These are phyloP conservation scores for Simplicillium sp. DNA, from an alignment of 2,329 filamentous ascomycete species.

Conservation along the genomic window DNA sequence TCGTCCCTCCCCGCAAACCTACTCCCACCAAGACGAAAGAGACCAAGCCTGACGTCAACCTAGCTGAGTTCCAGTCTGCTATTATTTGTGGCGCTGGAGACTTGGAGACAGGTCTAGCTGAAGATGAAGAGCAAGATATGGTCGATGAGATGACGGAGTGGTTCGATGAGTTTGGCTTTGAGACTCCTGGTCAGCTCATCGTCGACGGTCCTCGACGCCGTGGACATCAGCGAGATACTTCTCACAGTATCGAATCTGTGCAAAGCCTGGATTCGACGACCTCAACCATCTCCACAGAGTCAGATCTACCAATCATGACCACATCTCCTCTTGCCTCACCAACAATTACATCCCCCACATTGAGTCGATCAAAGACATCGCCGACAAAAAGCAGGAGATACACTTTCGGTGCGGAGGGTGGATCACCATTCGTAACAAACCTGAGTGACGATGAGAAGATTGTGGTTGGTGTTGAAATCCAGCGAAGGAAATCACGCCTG, in stretches of 20 bases:
- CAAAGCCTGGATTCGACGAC: conserved; percentile 4
- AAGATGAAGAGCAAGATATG: conserved; percentile 35
- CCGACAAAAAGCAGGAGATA: no score
- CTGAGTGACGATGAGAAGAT: no score
- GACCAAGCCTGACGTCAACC: conserved; percentile 23
- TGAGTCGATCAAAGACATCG: no score
- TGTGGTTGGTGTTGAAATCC: no score
- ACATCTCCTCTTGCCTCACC: no score
- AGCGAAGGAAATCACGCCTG: no score
- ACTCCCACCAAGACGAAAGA: no score
- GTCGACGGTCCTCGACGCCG: conserved; percentile 8
- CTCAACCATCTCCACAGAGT: conserved; percentile 2
- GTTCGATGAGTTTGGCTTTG: conserved; percentile 42
- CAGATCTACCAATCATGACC: conserved; percentile 4
- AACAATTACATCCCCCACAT: no score
- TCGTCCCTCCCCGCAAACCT: background rate
- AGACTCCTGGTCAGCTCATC: conserved; percentile 29
- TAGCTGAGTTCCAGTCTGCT: conserved; percentile 58
- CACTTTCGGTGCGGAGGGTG: no score
- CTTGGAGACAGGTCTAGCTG: conserved; percentile 29
- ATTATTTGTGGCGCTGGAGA: conserved; percentile 49
- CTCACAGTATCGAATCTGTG: conserved; percentile 10
- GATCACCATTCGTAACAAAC: no score
- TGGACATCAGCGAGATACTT: conserved; percentile 7
- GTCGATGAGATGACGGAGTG: conserved; percentile 36